A percentile compares a stretch with the other conserved stretches of the same genome.
phyloP scores from a whole-genome alignment of 345 rosid species.

The Murraya paniculata region DNA sequence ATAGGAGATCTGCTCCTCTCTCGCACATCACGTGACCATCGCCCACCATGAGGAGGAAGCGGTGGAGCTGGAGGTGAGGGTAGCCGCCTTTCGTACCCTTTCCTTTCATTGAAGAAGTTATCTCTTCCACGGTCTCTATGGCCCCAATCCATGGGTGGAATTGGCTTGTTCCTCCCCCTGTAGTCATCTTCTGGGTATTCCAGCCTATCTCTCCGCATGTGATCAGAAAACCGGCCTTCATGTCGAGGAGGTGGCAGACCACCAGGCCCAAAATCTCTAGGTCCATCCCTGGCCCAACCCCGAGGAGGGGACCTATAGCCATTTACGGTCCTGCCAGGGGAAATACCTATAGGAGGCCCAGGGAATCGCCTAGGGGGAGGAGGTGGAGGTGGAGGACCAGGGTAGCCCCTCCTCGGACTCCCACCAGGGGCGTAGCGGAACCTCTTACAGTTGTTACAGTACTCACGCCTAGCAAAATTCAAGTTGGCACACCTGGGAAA shows the following conservation, averaged over 20 bases:
- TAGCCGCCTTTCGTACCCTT: conserved; percentile 49
- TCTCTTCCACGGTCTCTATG: conserved; percentile 60
- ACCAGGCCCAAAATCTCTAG: conserved; percentile 53
- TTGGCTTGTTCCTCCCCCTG: conserved; percentile 56
- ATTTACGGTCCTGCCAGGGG: conserved; percentile 58
- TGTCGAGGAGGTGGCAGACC: conserved; percentile 60
- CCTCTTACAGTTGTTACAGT: conserved; percentile 73
- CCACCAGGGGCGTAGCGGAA: conserved; percentile 51
- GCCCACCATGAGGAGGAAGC: conserved; percentile 40
- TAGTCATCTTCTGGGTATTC: conserved; percentile 55
- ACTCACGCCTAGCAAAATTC: conserved; percentile 84
- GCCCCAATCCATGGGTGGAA: conserved; percentile 52
- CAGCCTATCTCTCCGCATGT: conserved; percentile 49
- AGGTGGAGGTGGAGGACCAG: conserved; percentile 42
- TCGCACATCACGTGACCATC: conserved; percentile 64
- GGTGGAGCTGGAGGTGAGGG: conserved; percentile 43
- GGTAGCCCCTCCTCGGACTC: conserved; percentile 66
- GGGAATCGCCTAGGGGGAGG: conserved; percentile 49
- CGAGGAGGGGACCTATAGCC: conserved; percentile 82
- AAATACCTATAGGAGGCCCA: conserved; percentile 58
- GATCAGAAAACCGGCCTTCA: conserved; percentile 58
- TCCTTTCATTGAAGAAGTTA: conserved; percentile 48
- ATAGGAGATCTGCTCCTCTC: conserved; percentile 83
- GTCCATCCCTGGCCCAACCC: conserved; percentile 58
- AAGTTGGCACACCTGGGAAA: conserved; percentile 67